phyloP scores from a whole-genome alignment of 2,329 filamentous ascomycete species.

The Paraphaeosphaeria sporulosa region DNA sequence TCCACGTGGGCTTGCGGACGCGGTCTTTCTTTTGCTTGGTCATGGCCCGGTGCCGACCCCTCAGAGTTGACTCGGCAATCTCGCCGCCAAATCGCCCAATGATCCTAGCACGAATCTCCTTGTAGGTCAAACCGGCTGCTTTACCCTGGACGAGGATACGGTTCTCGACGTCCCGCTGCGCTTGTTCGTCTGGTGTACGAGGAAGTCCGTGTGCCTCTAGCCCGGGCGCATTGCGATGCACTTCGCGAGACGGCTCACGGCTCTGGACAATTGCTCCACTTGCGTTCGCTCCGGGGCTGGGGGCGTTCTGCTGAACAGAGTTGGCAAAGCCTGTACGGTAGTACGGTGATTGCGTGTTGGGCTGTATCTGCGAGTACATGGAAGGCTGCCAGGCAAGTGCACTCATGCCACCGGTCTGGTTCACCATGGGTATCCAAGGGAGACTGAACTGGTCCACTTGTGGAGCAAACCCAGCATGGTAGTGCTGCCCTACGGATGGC shows the following conservation, averaged over 20 bases:
- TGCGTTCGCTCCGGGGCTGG: background rate
- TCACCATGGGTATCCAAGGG: background rate
- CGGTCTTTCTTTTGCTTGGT: conserved; percentile 69
- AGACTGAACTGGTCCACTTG: background rate
- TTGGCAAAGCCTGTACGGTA: background rate
- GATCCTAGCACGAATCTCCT: conserved; percentile 65
- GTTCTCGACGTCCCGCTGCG: conserved; percentile 35
- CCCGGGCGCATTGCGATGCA: background rate
- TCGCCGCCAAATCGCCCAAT: conserved; percentile 52
- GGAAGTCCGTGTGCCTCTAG: conserved; percentile 10
- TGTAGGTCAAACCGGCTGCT: conserved; percentile 67
- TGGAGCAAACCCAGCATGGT: background rate
- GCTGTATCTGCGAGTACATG: background rate
- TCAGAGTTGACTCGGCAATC: conserved; percentile 75
- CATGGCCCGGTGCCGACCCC: conserved; percentile 71
- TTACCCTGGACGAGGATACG: conserved; percentile 61
- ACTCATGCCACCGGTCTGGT: background rate
- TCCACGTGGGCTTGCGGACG: conserved; percentile 72
- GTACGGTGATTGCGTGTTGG: background rate
- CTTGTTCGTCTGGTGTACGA: conserved; percentile 11
- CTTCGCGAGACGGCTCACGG: background rate
- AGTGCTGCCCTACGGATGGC: background rate
- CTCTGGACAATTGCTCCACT: background rate
- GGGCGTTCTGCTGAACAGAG: background rate
- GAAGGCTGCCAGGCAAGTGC: background rate